Conservation (phyloP, 2,329 filamentous ascomycete genomes). For the Tolypocladium endophyticum region DNA sequence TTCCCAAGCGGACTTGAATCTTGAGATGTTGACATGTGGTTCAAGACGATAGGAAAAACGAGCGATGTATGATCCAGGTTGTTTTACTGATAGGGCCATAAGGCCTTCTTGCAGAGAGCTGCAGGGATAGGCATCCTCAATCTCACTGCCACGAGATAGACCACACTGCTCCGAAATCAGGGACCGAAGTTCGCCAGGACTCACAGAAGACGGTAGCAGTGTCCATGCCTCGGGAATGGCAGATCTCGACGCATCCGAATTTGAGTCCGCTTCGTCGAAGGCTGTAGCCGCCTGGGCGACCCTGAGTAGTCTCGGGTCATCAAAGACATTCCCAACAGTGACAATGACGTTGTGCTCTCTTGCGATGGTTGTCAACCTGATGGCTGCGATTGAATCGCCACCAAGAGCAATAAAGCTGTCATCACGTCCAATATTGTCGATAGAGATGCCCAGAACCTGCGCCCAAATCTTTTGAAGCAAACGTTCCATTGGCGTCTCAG, state of each 20-base stretch:
- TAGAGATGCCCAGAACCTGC: constrained; percentile 1
- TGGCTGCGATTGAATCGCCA: constrained; percentile 10
- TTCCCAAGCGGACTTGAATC: constrained; percentile 19
- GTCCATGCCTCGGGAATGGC: neutral
- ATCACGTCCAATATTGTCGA: neutral
- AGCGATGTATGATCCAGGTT: constrained; percentile 25
- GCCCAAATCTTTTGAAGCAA: constrained; percentile 4
- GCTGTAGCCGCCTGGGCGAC: neutral
- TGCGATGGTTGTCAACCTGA: constrained; percentile 2
- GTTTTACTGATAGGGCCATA: constrained; percentile 22
- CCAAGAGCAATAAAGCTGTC: neutral
- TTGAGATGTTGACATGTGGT: constrained; percentile 6
- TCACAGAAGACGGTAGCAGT: neutral
- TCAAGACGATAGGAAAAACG: constrained; percentile 14
- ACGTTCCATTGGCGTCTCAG: neutral
- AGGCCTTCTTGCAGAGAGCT: constrained; percentile 29
- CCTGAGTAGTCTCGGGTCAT: neutral
- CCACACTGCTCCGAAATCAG: neutral
- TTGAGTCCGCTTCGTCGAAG: neutral
- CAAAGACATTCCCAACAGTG: neutral
- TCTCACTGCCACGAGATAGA: constrained; percentile 3
- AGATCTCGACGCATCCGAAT: neutral
- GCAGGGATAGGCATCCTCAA: constrained; percentile 26
- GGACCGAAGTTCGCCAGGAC: neutral
- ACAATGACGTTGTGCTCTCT: neutral